Percentiles rank a stretch among this genome's conserved stretches.
These are phyloP conservation scores for Miamiensis avidus DNA, from an alignment of 169 alveolate species.

Conservation along the genomic window DNA sequence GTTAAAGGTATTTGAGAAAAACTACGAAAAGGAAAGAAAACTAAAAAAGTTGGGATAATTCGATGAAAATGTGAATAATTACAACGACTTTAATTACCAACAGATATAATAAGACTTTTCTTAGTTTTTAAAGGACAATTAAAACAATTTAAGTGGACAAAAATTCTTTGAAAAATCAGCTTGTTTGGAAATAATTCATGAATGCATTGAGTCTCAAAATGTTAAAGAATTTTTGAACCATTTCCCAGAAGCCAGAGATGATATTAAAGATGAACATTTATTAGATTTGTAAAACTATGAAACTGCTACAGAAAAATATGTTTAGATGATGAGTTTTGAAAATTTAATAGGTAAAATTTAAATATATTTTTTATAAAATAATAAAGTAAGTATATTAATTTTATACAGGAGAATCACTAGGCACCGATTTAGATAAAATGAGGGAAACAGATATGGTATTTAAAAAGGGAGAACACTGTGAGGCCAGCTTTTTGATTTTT, in stretches of 20 bases:
- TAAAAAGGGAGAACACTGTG: background rate
- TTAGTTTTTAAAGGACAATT: too few species aligned
- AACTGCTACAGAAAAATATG: background rate
- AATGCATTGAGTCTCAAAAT: background rate
- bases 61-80: background rate
- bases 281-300: background rate
- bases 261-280: background rate
- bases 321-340: background rate
- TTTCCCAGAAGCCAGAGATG: background rate
- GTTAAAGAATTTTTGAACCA: too few species aligned
- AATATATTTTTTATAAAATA: too few species aligned
- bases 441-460: background rate
- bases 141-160: background rate
- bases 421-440: background rate
- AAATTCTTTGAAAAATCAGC: background rate
- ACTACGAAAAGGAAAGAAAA: background rate
- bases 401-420: background rate
- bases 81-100: background rate
- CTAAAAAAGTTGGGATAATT: background rate
- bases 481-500: background rate
- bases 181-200: background rate
- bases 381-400: too few species aligned
- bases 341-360: background rate
- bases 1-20: too few species aligned
- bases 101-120: background rate